Percentiles rank a stretch among this genome's conserved stretches.
Conservation (phyloP, 768 basidiomycete genomes). For the Suillus luteus region DNA sequence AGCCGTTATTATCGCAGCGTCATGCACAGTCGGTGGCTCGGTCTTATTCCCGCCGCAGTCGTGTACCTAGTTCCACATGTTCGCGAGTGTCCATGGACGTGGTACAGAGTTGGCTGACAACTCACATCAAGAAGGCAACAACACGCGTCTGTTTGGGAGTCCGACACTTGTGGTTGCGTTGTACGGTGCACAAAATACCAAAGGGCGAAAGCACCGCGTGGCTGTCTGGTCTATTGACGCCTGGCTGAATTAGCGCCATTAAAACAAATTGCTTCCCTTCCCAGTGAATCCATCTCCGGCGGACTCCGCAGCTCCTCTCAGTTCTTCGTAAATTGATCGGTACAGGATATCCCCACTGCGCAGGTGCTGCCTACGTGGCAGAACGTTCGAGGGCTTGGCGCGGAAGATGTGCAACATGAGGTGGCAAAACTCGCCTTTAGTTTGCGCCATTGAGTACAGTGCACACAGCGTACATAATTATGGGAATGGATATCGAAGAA, state of each 20-base stretch:
- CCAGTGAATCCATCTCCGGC: not conserved
- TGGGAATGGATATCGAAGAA: not conserved
- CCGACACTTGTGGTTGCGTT: not conserved
- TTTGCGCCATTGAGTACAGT: not conserved
- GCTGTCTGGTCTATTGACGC: not conserved
- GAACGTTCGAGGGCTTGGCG: not conserved
- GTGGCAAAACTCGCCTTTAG: not conserved
- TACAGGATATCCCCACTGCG: not conserved
- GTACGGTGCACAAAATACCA: not conserved
- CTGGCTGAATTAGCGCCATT: not conserved
- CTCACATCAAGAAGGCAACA: not conserved
- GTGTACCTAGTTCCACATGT: not conserved
- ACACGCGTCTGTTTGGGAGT: not conserved
- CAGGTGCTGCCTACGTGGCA: not conserved
- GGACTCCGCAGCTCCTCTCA: not conserved
- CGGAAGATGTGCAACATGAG: not conserved
- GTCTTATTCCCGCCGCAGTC: not conserved
- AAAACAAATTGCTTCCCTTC: not conserved
- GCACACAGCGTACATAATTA: not conserved
- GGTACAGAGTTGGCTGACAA: not conserved
- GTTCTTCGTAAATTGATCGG: not conserved
- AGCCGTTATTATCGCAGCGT: not conserved
- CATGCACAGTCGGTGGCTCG: not conserved
- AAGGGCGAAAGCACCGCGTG: not conserved
- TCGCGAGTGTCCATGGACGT: not conserved